Evolutionary conservation across 306 rosid genomes (phyloP), one percentile per base, ranked within the genome.

Genomic region (Cajanus cajan): DNA sequence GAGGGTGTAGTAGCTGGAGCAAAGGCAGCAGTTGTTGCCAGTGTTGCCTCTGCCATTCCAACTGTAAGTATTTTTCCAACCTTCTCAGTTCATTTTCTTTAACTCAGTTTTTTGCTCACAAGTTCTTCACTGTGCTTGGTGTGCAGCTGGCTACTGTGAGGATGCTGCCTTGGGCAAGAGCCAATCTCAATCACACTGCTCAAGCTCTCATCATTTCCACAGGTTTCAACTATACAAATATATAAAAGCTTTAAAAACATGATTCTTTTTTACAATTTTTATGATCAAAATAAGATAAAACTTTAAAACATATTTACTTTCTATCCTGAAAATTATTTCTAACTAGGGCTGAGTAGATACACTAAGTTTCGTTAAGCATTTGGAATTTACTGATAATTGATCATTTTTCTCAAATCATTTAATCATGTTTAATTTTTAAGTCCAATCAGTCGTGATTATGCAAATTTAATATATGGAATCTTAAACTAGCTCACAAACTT

Each of bases 141-240:
- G 68, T 80, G 83, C 86, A 93, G 97, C 9, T 93, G 45, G 94
- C 97, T 33, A 90, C 96, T 79, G 97, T 89, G 61, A 90, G 90
- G 87, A 78, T 89, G 96, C 82, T 90, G 41, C 97, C 97, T 55
- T 93, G 97, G 97, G 97, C 80, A n/a, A n/a, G n/a, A n/a, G n/a
- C n/a, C n/a, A n/a, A n/a, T n/a, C n/a, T n/a, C n/a, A n/a, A n/a
- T n/a, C 94, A 77, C 83, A 85, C 97, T 33, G 97, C 97, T 59
- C 97, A 92, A 84, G 97, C 97, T 34, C 97, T 92, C 81, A 84
- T 92, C 68, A 87, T 92, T 78, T 90, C 93, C 66, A 85, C 94
- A 88, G 97, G 97, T 89, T 47, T 75, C 9, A 8, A 67, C 61
- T n/a, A n/a, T n/a, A n/a, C n/a, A n/a, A n/a, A n/a, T n/a, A n/a